Base-by-base conservation (phyloP, 1,284 basidiomycete genomes). In the Moesziomyces globuligerus region DNA sequence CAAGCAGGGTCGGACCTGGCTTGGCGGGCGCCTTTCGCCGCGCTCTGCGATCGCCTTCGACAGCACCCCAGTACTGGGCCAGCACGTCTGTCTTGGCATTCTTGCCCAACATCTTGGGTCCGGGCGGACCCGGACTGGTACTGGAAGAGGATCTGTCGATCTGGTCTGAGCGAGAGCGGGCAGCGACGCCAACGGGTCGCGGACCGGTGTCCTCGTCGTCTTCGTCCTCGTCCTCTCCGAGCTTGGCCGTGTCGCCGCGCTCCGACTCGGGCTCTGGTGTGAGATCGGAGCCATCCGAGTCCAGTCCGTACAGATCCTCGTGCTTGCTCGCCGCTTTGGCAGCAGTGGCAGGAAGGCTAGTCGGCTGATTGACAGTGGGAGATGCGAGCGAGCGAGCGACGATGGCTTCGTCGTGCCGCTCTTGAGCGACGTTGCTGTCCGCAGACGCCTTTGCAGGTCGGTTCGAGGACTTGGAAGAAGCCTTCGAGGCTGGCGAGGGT, bases 61-160 rank as follows among this genome's bases (percentile, higher is more conserved):
- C 64, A 6, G 80, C 80, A 25, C 80, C 80, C 80, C 80, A 82
- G 44, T 76, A 80, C 21, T 73, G 59, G 1, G 80, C 80, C 28
- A 82, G 42, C 10, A 77, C 74, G 36, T 81, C 80, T 6, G 78
- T 79, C 52, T 75, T 76, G 24, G 80, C 80, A 15, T 76, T 67
- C 43, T 80, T 79, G 26, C 80, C 80, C 3, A 82, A 66, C 70
- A 81, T 81, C 60, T 77, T 75, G 15, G 80, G 80, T 7, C 75
- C 79, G 15, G 62, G 49, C 10, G 72, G 75, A 34, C 66, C 67
- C 17, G 72, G 68, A 40, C 68, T 71, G 8, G 54, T 38, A 45
- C 67, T 64, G 18, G 64, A 56, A 20, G 69, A 72, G 3, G 58
- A 58, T 6, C 59, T 29, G 37, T 55, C 59, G 7, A 41, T 26